A percentile compares a stretch with the other conserved stretches of the same genome.
phyloP scores from a whole-genome alignment of 2,329 filamentous ascomycete genomes.

The Claviceps sp. region DNA sequence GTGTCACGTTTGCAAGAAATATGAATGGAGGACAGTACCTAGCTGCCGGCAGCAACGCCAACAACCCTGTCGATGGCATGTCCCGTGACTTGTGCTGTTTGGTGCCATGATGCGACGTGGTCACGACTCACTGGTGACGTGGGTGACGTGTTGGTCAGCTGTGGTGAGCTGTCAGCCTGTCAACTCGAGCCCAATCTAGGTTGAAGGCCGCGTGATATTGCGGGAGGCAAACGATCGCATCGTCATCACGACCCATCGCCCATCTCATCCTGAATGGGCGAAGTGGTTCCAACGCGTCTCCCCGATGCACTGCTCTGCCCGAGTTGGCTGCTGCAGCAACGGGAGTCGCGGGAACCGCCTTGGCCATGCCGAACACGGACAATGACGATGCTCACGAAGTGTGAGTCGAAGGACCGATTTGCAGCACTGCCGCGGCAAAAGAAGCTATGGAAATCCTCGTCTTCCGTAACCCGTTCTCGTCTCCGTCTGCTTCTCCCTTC shows the following conservation, averaged over 20 bases:
- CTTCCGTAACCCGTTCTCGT: neutral
- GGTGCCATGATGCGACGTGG: neutral
- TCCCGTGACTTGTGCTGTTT: neutral
- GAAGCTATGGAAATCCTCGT: no score
- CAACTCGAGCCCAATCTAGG: neutral
- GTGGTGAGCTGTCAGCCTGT: neutral
- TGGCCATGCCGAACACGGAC: no score
- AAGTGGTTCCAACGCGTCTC: neutral
- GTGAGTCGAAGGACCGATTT: no score
- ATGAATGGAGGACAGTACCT: no score
- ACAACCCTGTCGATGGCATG: no score
- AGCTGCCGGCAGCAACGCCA: no score
- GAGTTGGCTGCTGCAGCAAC: no score
- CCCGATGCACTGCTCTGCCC: neutral
- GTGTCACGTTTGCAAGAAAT: no score
- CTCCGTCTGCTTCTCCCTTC: neutral
- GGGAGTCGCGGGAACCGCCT: no score
- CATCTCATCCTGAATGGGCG: neutral
- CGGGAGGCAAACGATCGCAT: neutral
- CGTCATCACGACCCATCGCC: neutral
- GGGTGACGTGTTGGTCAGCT: neutral
- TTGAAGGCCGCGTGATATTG: neutral
- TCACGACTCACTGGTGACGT: neutral
- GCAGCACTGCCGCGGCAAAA: no score
- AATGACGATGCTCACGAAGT: no score